phyloP scores from a whole-genome alignment of 306 rosid genomes.

The Morella rubra region DNA sequence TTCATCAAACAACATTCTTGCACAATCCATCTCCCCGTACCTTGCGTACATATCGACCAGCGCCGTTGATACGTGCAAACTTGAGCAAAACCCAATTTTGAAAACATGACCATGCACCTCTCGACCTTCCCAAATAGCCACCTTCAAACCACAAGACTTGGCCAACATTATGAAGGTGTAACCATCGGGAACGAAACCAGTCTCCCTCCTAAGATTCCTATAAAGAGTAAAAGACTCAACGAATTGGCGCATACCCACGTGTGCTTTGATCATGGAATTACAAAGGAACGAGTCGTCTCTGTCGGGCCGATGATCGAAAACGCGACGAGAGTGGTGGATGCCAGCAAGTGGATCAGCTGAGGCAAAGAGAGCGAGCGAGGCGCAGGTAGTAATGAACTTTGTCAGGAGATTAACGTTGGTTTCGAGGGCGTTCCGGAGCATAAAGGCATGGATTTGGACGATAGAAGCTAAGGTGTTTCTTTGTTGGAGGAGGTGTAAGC shows the following conservation, averaged over 20 bases:
- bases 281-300: slow-evolving; percentile 51
- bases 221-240: slow-evolving; percentile 44
- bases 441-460: slow-evolving; percentile 65
- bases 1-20: slow-evolving; percentile 59
- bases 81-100: slow-evolving; percentile 46
- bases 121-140: slow-evolving; percentile 39
- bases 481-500: slow-evolving; percentile 52
- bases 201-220: slow-evolving; percentile 38
- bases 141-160: slow-evolving; percentile 45
- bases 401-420: slow-evolving; percentile 59
- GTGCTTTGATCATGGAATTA: slow-evolving; percentile 51
- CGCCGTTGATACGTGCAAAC: slow-evolving; percentile 57
- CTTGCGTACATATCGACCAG: slow-evolving; percentile 64
- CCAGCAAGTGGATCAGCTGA: slow-evolving; percentile 22
- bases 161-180: slow-evolving; percentile 46
- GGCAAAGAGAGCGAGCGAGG: slow-evolving; percentile 29
- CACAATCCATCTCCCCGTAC: slow-evolving; percentile 44
- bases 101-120: slow-evolving; percentile 48
- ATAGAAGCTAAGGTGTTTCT: slow-evolving; percentile 32
- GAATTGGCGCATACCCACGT: slow-evolving; percentile 35
- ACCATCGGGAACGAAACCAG: slow-evolving; percentile 36
- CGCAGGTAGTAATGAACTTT: slow-evolving; percentile 50
- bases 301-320: slow-evolving; percentile 43
- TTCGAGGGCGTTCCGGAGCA: slow-evolving; percentile 53
- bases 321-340: slow-evolving; percentile 46